Conservation (phyloP, 1,284 basidiomycete species). For the Sporisorium iseilematis-ciliati region DNA sequence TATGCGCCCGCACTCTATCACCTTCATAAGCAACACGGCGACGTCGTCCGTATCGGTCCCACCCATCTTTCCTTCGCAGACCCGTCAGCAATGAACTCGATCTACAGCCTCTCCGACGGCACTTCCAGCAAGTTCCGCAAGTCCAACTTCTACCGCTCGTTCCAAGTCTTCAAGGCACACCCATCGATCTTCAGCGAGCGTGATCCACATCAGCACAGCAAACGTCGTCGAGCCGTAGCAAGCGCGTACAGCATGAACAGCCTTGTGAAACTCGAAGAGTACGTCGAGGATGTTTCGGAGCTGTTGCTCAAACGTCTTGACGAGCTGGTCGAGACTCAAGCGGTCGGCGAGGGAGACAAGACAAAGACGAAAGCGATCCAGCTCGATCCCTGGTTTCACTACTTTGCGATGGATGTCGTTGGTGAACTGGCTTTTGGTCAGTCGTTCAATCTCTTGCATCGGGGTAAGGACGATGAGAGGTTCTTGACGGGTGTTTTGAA, state of each 20-base stretch:
- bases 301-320: slow-evolving; percentile 46
- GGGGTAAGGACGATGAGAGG: slow-evolving; percentile 37
- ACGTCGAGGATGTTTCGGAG: slow-evolving; percentile 52
- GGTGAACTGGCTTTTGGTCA: slow-evolving; percentile 58
- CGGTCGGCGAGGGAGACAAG: slow-evolving; percentile 10
- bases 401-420: slow-evolving; percentile 62
- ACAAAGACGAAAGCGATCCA: slow-evolving; percentile 33
- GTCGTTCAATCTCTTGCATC: slow-evolving; percentile 46
- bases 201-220: slow-evolving; percentile 55
- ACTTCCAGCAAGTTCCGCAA: slow-evolving; percentile 53
- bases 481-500: slow-evolving; percentile 56
- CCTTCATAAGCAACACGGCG: slow-evolving; percentile 47
- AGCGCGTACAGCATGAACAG: slow-evolving; percentile 60
- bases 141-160: slow-evolving; percentile 49
- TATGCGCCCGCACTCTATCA: slow-evolving; percentile 46
- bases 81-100: slow-evolving; percentile 48
- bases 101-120: slow-evolving; percentile 57
- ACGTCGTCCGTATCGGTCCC: slow-evolving; percentile 58
- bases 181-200: slow-evolving; percentile 61
- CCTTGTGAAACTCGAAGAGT: slow-evolving; percentile 58
- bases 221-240: slow-evolving; percentile 50
- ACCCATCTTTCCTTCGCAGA: slow-evolving; percentile 57
- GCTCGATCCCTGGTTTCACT: slow-evolving; percentile 57
- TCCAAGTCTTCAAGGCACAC: slow-evolving; percentile 49
- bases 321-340: slow-evolving; percentile 37